Percentiles rank a stretch among this genome's conserved stretches.
Conservation (phyloP, 139 green algal species). For the Volvox africanus region DNA sequence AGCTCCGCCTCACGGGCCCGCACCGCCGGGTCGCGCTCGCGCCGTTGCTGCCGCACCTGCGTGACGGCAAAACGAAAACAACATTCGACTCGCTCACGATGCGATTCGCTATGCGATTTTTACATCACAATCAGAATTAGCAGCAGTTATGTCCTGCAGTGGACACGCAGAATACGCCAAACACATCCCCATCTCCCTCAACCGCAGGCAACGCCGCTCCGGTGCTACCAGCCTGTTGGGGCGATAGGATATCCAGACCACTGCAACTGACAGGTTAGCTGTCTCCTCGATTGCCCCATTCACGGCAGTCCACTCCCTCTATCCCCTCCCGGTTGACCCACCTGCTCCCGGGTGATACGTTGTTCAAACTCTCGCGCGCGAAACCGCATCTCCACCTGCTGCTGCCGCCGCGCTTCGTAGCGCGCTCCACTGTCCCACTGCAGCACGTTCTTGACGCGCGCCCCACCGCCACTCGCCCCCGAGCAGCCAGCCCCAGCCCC, state of each 20-base stretch:
- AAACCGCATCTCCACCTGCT: conserved; percentile 56
- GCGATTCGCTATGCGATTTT: too few relatives aligned
- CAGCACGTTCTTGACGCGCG: not conserved
- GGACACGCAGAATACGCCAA: too few relatives aligned
- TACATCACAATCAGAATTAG: too few relatives aligned
- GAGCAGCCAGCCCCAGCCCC: not conserved
- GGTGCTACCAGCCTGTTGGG: too few relatives aligned
- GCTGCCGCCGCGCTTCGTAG: conserved; percentile 47
- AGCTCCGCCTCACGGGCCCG: conserved; percentile 58
- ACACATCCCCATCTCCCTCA: too few relatives aligned
- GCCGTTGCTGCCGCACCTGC: conserved; percentile 56
- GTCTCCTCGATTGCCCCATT: not conserved
- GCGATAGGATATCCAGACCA: too few relatives aligned
- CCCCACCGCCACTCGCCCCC: not conserved
- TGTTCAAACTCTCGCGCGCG: conserved; percentile 55
- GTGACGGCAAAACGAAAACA: too few relatives aligned
- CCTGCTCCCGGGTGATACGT: conserved; percentile 58
- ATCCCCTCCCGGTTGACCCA: not conserved
- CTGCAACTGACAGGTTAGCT: too few relatives aligned
- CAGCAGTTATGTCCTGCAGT: too few relatives aligned
- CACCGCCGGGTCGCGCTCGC: conserved; percentile 56
- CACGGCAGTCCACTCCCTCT: too few relatives aligned
- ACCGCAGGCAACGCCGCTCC: too few relatives aligned
- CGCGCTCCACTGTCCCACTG: conserved; percentile 59
- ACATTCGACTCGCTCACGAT: too few relatives aligned